A percentile compares a stretch with the other conserved stretches of the same genome.
These are phyloP conservation scores for Salvia rosmarinus DNA, from an alignment of 257 asterid genomes.

Conservation along the genomic window DNA sequence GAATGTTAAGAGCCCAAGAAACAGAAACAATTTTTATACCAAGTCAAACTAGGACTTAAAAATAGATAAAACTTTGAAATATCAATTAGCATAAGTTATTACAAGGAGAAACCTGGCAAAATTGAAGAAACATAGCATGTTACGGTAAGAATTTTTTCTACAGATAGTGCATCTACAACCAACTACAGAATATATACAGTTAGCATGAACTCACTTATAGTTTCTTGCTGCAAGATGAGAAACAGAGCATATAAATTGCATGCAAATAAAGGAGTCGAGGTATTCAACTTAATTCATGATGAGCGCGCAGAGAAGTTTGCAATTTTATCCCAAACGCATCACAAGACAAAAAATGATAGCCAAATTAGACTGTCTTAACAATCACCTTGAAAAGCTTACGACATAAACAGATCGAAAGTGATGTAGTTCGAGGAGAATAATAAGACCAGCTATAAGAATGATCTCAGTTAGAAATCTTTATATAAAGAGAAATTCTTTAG, in stretches of 20 bases:
- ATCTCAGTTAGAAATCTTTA: constrained; percentile 20
- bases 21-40: neutral
- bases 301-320: neutral
- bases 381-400: constrained; percentile 17
- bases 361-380: constrained; percentile 13
- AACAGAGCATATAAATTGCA: neutral
- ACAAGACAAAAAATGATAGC: neutral
- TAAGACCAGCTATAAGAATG: neutral
- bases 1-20: constrained; percentile 18
- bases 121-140: constrained; percentile 12
- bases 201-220: constrained; percentile 10
- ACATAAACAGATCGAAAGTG: neutral
- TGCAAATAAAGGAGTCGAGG: constrained; percentile 17
- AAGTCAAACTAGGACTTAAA: constrained; percentile 14
- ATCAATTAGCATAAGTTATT: constrained; percentile 18
- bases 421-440: neutral
- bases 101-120: neutral
- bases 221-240: constrained; percentile 11
- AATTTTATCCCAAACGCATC: neutral
- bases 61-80: neutral
- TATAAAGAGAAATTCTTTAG: constrained; percentile 14
- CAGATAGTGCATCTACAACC: constrained; percentile 6
- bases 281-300: constrained; percentile 1
- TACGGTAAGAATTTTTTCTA: constrained; percentile 11
- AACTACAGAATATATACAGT: constrained; percentile 2